A percentile compares a stretch with the other conserved stretches of the same genome.
These are phyloP conservation scores for Nematodospora anomalae DNA, from an alignment of 1,139 yeast species.

Conservation along the genomic window DNA sequence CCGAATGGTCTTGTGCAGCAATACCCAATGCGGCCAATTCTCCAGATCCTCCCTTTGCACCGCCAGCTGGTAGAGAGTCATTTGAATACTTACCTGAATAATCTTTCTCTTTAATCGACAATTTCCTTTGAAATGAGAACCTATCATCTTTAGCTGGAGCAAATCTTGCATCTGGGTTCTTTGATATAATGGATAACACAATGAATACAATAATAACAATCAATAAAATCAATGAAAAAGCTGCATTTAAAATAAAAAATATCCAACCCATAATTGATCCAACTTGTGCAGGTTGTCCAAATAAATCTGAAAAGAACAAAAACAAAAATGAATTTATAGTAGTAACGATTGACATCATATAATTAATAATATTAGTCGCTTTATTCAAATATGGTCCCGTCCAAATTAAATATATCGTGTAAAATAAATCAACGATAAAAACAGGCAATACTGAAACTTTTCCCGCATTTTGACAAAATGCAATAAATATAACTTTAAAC, in stretches of 20 bases:
- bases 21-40: conserved; percentile 67
- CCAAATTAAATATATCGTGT: conserved; percentile 55
- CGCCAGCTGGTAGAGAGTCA: conserved; percentile 1
- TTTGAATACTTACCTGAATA: background rate
- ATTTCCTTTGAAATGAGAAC: conserved; percentile 71
- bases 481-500: conserved; percentile 62
- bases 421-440: conserved; percentile 64
- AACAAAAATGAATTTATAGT: conserved; percentile 72
- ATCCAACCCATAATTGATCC: conserved; percentile 80
- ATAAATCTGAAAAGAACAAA: conserved; percentile 70
- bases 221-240: conserved; percentile 65
- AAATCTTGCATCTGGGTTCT: conserved; percentile 81
- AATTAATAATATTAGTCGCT: conserved; percentile 67
- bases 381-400: conserved; percentile 69
- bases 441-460: conserved; percentile 66
- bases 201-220: conserved; percentile 61
- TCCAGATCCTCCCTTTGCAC: conserved; percentile 30
- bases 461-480: conserved; percentile 68
- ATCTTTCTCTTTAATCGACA: conserved; percentile 25
- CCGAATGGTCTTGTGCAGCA: conserved; percentile 71
- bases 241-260: conserved; percentile 75
- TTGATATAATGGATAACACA: conserved; percentile 56
- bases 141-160: conserved; percentile 84
- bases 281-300: conserved; percentile 66
- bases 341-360: conserved; percentile 61